A percentile compares a stretch with the other conserved stretches of the same genome.
Conservation (phyloP, 306 rosid species). For the Dalbergia cultrata region DNA sequence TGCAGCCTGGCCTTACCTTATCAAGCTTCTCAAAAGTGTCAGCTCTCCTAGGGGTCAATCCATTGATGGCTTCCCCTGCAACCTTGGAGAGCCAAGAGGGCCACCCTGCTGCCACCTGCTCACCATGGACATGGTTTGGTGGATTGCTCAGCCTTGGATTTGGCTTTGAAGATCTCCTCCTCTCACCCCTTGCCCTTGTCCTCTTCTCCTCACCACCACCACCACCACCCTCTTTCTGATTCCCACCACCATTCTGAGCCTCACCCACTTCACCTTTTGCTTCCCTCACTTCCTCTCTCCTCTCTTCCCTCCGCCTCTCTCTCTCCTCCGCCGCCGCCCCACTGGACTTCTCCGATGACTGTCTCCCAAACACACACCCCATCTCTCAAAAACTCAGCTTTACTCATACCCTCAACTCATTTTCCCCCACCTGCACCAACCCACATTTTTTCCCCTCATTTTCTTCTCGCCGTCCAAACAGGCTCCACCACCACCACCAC, state of each 20-base stretch:
- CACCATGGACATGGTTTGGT: conserved; percentile 85
- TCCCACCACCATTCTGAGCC: conserved; percentile 63
- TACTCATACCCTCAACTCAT: conserved; percentile 49
- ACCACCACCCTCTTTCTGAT: conserved; percentile 58
- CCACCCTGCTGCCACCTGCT: conserved; percentile 99
- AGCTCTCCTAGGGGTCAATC: conserved; percentile 92
- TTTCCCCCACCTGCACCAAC: conserved; percentile 41
- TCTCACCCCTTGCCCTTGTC: conserved; percentile 62
- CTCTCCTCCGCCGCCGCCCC: conserved; percentile 40
- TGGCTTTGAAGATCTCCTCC: conserved; percentile 79
- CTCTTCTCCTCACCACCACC: conserved; percentile 64
- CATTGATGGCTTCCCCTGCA: conserved; percentile 97
- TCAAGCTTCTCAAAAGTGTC: conserved; percentile 94
- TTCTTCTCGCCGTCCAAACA: conserved; percentile 49
- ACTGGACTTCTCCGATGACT: conserved; percentile 52
- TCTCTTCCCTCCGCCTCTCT: conserved; percentile 57
- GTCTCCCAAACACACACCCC: conserved; percentile 90
- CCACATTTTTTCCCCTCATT: conserved; percentile 55
- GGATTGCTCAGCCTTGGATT: conserved; percentile 93
- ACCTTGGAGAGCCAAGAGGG: conserved; percentile 98
- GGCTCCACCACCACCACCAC: not conserved
- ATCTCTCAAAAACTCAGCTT: conserved; percentile 69
- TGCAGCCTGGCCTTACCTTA: conserved; percentile 56
- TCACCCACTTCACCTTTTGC: conserved; percentile 50
- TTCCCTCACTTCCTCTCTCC: conserved; percentile 54